Percentiles rank a stretch among this genome's conserved stretches.
phyloP scores from a whole-genome alignment of 306 rosid species.

The Dalbergia cochinchinensis region DNA sequence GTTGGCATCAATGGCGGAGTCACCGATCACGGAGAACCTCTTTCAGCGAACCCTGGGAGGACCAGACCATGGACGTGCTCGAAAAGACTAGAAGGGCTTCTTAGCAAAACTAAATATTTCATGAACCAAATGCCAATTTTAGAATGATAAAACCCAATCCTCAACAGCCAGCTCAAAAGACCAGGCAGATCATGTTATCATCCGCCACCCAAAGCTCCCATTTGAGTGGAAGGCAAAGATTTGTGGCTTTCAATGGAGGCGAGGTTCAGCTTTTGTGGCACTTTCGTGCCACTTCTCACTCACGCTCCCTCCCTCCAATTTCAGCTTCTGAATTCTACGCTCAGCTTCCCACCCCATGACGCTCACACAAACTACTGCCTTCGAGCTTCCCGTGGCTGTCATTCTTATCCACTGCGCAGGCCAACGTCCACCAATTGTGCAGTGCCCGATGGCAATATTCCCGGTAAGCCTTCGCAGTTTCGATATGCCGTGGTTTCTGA shows the following conservation, averaged over 20 bases:
- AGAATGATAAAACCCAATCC: too few species aligned
- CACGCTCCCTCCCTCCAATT: constrained; percentile 18
- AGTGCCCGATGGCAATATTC: constrained; percentile 37
- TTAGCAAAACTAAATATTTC: too few species aligned
- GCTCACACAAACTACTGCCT: neutral
- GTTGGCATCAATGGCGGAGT: too few species aligned
- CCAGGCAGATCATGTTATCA: too few species aligned
- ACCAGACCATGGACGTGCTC: too few species aligned
- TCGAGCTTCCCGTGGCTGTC: constrained; percentile 16
- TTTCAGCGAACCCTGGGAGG: too few species aligned
- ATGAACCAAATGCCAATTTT: too few species aligned
- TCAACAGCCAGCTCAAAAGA: too few species aligned
- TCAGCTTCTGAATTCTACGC: neutral
- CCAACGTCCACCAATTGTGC: constrained; percentile 46
- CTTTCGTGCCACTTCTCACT: neutral
- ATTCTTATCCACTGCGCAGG: neutral
- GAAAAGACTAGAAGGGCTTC: too few species aligned
- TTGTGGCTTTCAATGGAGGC: neutral
- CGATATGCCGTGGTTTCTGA: neutral
- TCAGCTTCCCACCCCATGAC: constrained; percentile 12
- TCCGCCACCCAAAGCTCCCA: too few species aligned
- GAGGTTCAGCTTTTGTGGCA: neutral
- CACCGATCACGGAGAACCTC: too few species aligned
- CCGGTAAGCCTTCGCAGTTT: constrained; percentile 47
- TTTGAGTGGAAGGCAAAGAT: neutral